A percentile compares a stretch with the other conserved stretches of the same genome.
Evolutionary conservation across 441 rosid genomes (phyloP).

Genomic region (Syzygium syzygioides): DNA sequence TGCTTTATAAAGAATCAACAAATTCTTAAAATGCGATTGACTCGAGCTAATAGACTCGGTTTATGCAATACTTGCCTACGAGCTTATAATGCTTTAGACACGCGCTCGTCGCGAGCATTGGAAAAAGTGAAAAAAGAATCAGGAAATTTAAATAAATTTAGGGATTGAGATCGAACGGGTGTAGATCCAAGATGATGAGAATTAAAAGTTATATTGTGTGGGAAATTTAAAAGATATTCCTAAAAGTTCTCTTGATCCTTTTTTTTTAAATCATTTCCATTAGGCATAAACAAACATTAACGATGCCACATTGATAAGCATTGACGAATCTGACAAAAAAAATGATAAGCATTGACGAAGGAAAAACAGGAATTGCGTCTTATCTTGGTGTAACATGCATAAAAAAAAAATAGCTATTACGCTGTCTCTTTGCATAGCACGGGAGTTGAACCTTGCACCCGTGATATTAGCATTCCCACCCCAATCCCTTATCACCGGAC

Average conservation of each 20-base stretch:
- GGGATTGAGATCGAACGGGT: neutral
- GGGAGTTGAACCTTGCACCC: too few relatives aligned
- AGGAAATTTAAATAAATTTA: neutral
- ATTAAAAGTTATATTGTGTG: neutral
- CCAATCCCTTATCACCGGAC: neutral
- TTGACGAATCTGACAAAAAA: too few relatives aligned
- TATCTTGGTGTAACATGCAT: too few relatives aligned
- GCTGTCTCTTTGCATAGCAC: too few relatives aligned
- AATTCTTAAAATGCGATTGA: accelerated
- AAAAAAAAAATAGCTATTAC: too few relatives aligned
- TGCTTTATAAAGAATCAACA: accelerated
- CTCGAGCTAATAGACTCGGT: neutral
- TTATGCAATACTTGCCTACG: neutral
- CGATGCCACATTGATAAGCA: too few relatives aligned
- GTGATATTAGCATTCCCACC: too few relatives aligned
- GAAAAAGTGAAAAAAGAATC: neutral
- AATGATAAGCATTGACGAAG: too few relatives aligned
- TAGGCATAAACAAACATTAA: too few relatives aligned
- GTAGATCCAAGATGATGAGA: neutral
- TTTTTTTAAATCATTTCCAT: too few relatives aligned
- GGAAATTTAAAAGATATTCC: neutral
- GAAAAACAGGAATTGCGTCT: too few relatives aligned
- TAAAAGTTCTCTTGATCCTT: neutral
- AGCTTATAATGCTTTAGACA: too few relatives aligned
- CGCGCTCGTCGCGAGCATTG: neutral